Percentiles rank a stretch among this genome's conserved stretches.
phyloP scores from a whole-genome alignment of 225 moss, liverwort and hornwort genomes.

The Anthoceros angustus region DNA sequence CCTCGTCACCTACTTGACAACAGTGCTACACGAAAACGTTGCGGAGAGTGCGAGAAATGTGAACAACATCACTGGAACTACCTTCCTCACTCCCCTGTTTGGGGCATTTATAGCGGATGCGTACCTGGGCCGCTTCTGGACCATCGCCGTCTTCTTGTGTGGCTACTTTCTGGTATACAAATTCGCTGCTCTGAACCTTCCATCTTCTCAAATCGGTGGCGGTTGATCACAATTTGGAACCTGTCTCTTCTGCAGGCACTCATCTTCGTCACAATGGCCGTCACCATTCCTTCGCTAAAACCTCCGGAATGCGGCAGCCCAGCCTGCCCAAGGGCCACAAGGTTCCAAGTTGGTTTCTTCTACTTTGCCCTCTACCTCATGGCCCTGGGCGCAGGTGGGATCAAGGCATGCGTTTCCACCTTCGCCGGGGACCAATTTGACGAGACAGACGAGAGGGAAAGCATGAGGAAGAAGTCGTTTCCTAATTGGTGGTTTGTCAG shows the following conservation, averaged over 20 bases:
- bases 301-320: slow-evolving; percentile 40
- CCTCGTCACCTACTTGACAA: slow-evolving; percentile 5
- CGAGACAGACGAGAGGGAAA: slow-evolving; percentile 50
- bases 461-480: slow-evolving; percentile 79
- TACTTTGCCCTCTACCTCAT: slow-evolving; percentile 81
- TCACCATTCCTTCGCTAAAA: slow-evolving; percentile 54
- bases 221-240: background rate
- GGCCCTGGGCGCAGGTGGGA: slow-evolving; percentile 96
- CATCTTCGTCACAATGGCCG: slow-evolving; percentile 74
- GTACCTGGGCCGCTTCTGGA: slow-evolving; percentile 60
- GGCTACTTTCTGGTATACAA: slow-evolving; percentile 74
- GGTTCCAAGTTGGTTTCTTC: slow-evolving; percentile 60
- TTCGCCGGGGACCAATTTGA: slow-evolving; percentile 98
- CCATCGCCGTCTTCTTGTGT: slow-evolving; percentile 72
- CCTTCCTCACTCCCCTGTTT: slow-evolving; percentile 2
- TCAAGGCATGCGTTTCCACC: slow-evolving; percentile 91
- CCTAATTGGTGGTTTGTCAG: slow-evolving; percentile 99
- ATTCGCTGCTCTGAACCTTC: background rate
- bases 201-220: too few relatives aligned
- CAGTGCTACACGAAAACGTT: background rate
- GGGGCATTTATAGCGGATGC: background rate
- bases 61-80: slow-evolving; percentile 1
- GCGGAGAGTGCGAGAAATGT: background rate
- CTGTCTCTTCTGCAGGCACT: slow-evolving; percentile 47
- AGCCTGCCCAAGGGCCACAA: slow-evolving; percentile 34